These are phyloP conservation scores for Evernia prunastri DNA, from an alignment of 495 filamentous ascomycete species.

Conservation along the genomic window DNA sequence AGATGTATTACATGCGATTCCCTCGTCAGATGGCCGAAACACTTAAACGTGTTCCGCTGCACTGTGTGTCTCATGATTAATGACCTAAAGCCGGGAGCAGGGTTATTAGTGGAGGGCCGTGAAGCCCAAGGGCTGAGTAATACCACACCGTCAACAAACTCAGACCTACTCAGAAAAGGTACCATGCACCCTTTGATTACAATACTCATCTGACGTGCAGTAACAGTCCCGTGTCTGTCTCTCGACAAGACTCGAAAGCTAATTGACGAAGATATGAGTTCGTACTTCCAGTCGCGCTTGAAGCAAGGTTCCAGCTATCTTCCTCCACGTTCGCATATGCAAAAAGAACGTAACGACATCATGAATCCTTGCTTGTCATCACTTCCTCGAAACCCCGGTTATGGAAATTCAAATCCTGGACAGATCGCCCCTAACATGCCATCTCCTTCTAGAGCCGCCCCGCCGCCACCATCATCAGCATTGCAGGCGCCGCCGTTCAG, in stretches of 20 bases:
- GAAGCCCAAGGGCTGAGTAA: slow-evolving; percentile 23
- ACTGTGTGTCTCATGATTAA: slow-evolving; percentile 83
- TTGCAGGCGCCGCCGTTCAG: neutral
- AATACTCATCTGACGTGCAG: slow-evolving; percentile 10
- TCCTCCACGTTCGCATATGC: neutral
- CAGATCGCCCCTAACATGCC: neutral
- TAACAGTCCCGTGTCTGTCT: slow-evolving; percentile 37
- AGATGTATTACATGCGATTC: slow-evolving; percentile 80
- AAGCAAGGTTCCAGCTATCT: neutral
- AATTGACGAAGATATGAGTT: slow-evolving; percentile 48
- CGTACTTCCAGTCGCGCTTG: slow-evolving; percentile 39
- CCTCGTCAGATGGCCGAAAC: slow-evolving; percentile 74
- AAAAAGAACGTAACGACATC: neutral
- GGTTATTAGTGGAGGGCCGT: slow-evolving; percentile 16
- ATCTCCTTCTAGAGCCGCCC: slow-evolving; percentile 12
- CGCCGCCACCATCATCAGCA: slow-evolving; percentile 9
- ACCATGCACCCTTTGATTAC: slow-evolving; percentile 8
- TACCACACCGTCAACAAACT: slow-evolving; percentile 19
- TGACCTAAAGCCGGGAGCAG: slow-evolving; percentile 54
- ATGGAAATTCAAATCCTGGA: neutral
- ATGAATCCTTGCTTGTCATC: neutral
- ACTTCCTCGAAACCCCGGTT: neutral
- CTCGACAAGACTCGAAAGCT: slow-evolving; percentile 44
- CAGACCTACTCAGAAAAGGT: slow-evolving; percentile 14
- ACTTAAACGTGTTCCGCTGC: slow-evolving; percentile 71